phyloP scores from a whole-genome alignment of 164 flowering plant genomes.

The grape (Vitis vinifera) region DNA sequence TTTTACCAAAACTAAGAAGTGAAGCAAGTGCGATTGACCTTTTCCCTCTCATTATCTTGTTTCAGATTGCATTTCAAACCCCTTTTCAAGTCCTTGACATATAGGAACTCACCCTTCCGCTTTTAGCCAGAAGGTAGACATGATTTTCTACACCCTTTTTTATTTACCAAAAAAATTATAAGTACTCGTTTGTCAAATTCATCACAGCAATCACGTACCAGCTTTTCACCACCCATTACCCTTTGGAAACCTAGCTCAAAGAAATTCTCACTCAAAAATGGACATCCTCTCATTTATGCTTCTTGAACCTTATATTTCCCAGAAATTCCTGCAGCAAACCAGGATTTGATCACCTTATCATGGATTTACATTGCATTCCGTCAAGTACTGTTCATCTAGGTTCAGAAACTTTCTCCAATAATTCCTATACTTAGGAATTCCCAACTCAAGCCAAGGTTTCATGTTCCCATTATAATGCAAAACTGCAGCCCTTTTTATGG shows the following conservation, averaged over 20 bases:
- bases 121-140: too few relatives aligned
- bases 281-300: constrained; percentile 14
- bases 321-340: constrained; percentile 6
- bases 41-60: too few relatives aligned
- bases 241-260: constrained; percentile 13
- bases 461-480: constrained; percentile 92
- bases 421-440: constrained; percentile 63
- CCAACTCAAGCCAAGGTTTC: constrained; percentile 99
- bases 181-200: constrained; percentile 13
- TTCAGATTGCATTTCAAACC: too few relatives aligned
- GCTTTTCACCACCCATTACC: constrained; percentile 5
- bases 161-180: constrained; percentile 28
- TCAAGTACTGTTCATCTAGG: constrained; percentile 59
- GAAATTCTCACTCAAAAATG: constrained; percentile 16
- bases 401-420: constrained; percentile 71
- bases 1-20: too few relatives aligned
- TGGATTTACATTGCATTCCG: constrained; percentile 74
- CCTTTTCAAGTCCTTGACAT: too few relatives aligned
- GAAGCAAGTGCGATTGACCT: too few relatives aligned
- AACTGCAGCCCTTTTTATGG: constrained; percentile 56
- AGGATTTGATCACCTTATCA: constrained; percentile 14
- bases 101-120: too few relatives aligned
- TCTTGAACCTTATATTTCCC: constrained; percentile 12
- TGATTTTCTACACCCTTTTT: background rate
- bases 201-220: constrained; percentile 6